phyloP scores from a whole-genome alignment of 1,139 yeast genomes.

The Hyphopichia buzzinii region DNA sequence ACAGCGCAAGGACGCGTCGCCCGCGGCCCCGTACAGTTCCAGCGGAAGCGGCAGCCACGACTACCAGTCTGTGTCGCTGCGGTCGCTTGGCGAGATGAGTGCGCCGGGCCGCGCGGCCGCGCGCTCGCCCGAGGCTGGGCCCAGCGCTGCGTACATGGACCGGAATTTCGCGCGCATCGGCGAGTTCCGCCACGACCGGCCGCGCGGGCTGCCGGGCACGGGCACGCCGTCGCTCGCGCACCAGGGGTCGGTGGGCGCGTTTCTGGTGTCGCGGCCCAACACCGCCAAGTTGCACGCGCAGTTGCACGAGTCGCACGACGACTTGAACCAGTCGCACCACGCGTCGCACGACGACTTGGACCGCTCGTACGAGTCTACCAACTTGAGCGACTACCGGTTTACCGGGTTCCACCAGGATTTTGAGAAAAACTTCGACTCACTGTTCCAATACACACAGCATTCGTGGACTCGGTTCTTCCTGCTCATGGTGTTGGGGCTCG shows the following conservation, averaged over 20 bases:
- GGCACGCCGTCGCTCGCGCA: neutral
- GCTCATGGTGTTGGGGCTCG: constrained; percentile 28
- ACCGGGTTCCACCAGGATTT: neutral
- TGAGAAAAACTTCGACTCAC: neutral
- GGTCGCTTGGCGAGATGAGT: neutral
- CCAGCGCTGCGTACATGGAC: neutral
- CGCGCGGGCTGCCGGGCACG: neutral
- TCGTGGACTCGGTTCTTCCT: constrained; percentile 18
- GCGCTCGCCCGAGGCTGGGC: neutral
- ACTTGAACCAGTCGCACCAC: too few relatives aligned
- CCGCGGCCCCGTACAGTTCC: constrained; percentile 1
- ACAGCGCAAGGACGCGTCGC: neutral
- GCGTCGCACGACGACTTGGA: neutral
- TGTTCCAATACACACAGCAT: constrained; percentile 6
- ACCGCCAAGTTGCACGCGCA: neutral
- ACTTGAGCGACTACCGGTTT: neutral
- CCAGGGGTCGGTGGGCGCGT: neutral
- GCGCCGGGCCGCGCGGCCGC: neutral
- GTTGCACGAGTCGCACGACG: neutral
- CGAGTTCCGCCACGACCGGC: neutral
- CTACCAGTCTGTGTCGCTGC: neutral
- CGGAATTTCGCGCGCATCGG: neutral
- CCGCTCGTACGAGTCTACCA: neutral
- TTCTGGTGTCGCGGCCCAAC: too few relatives aligned
- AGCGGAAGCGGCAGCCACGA: constrained; percentile 2